phyloP scores from a whole-genome alignment of 2,329 filamentous ascomycete genomes.

The Pyrenophora graminea region DNA sequence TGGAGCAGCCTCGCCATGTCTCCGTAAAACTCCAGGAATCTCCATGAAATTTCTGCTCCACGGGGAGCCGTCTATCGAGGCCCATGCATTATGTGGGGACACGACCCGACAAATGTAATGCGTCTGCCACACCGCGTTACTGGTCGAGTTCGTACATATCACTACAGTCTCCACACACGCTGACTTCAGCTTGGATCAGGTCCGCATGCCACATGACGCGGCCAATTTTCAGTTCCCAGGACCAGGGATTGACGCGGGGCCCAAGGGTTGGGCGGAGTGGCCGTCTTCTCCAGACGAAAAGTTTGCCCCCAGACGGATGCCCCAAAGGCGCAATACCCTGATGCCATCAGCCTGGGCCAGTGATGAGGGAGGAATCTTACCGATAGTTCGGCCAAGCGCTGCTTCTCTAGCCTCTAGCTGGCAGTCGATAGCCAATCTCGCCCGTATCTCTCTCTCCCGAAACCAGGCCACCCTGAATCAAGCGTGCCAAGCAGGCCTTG shows the following conservation, averaged over 20 bases:
- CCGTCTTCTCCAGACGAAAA: conserved; percentile 3
- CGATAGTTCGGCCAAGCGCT: conserved; percentile 31
- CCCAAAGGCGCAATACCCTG: conserved; percentile 2
- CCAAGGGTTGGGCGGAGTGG: conserved; percentile 9
- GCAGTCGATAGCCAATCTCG: conserved; percentile 1
- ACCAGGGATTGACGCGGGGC: background rate
- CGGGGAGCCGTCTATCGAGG: background rate
- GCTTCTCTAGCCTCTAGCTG: conserved; percentile 4
- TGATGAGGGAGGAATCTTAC: conserved; percentile 22
- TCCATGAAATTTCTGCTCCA: background rate
- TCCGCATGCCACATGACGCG: conserved; percentile 1
- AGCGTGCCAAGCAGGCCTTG: conserved; percentile 28
- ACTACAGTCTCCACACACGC: background rate
- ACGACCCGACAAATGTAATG: background rate
- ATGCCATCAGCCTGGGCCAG: background rate
- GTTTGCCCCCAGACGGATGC: conserved; percentile 6
- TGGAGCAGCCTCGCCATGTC: background rate
- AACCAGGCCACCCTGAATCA: conserved; percentile 14
- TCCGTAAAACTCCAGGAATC: background rate
- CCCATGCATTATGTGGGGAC: background rate
- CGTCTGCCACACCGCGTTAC: conserved; percentile 2
- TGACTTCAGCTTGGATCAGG: background rate
- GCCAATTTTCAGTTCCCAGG: conserved; percentile 1
- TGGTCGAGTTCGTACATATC: background rate
- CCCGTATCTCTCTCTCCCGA: conserved; percentile 20